Base-by-base conservation (phyloP, 371 early-diverging fungal genomes). In the Syncephalastrum sp. region DNA sequence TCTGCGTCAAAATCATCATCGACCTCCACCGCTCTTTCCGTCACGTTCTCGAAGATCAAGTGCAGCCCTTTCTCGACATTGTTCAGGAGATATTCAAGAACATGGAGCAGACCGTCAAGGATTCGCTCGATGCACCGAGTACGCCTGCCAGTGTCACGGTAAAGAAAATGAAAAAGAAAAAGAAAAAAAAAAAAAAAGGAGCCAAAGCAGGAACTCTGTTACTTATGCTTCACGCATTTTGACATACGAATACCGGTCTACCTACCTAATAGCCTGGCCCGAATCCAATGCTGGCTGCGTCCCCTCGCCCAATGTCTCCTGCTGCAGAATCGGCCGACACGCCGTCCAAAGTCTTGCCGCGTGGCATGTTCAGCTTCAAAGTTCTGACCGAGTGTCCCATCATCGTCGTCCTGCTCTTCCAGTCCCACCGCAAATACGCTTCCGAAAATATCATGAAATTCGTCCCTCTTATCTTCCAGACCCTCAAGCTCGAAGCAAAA, bases 301-400 rank as follows among this genome's bases (percentile, higher is more conserved):
- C 93, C 2, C 91, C 92, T 21, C 76, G 88, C 19, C 88, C 92
- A 48, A 86, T 83, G 71, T 91, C 93, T 1, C 91, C 92, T 14
- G 90, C 86, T 17, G 77, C 85, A 1, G 92, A 91, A 21, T 38
- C 77, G 10, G 54, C 82, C 24, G 88, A 87, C 60, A 69, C 70
- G 21, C 68, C 75, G 15, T 71, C 90, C 4, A 92, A 91, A 64
- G 75, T 82, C 15, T 77, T 96, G 2, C 81, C 79, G 21, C 84
- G 74, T 60, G 91, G 93, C 59, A 68, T 91, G 67, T 82, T 77
- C 60, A 94, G 94, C 55, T 98, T 99, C 82, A 98, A 97, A 72
- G 96, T 98, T 12, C 64, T 98, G 64, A 93, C 94, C 0, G 99
- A 99, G 65, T 95, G 96, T 58, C 99, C 99, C 0, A 92, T 97